Base-by-base conservation (phyloP, 371 early-diverging fungal genomes). In the Mortierella sp. region DNA sequence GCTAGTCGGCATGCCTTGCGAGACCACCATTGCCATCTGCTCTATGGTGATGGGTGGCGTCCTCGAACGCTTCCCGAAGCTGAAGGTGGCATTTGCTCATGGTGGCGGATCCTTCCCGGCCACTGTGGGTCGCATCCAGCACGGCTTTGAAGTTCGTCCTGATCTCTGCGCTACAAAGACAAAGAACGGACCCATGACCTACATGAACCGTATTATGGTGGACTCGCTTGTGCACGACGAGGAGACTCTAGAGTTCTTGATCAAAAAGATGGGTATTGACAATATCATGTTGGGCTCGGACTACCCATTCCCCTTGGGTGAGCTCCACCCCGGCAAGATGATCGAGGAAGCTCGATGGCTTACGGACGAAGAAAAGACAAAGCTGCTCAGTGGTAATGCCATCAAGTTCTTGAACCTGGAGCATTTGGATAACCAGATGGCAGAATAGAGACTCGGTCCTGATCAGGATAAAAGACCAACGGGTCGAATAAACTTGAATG, bases 291-390 rank as follows among this genome's bases (percentile, higher is more conserved):
- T 89, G 16, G 91, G 91, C 24, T 82, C 82, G 38, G 91, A 91
- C 72, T 90, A 90, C 51, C 91, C 91, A 6, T 91, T 91, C 78
- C 91, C 90, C n/a, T 57, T 89, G 47, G 91, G 91, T n/a, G 91
- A 90, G 73, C 84, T 87, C 46, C 79, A 85, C 53, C 88, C 89
- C 0, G 90, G 90, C 34, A 82, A 87, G 66, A 65, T 89, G 67
- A 81, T 90, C 52, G 86, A 83, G 48, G 82, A 83, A 18, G 78
- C 78, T 24, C 66, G 68, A 34, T 78, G 76, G 80, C 63, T 90
- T 51, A 71, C 78, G n/a, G 82, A 86, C 24, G 86, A 90, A 53
- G 87, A 84, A 39, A 89, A 88, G 81, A 78, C 62, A 4, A 83
- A 80, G 71, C 66, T 89, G 10, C 71, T 89, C 53, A 81, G 82